These are phyloP conservation scores for Blastobotrys capitulatus DNA, from an alignment of 1,139 yeast genomes.

Conservation along the genomic window DNA sequence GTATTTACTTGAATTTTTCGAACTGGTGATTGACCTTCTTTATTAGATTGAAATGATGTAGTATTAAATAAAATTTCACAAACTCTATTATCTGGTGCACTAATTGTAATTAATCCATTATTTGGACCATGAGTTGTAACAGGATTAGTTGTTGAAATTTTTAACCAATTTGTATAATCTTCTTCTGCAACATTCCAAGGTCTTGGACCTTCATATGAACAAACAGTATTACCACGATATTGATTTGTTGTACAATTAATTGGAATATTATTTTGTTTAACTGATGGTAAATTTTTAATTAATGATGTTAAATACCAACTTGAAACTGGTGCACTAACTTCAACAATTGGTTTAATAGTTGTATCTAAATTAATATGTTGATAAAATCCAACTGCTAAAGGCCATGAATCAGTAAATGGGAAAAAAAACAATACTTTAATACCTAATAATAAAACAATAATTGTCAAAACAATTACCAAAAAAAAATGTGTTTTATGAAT, in stretches of 20 bases:
- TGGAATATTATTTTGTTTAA: slow-evolving; percentile 35
- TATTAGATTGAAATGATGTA: slow-evolving; percentile 34
- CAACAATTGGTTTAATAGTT: slow-evolving; percentile 8
- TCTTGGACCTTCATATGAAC: slow-evolving; percentile 47
- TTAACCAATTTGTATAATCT: slow-evolving; percentile 38
- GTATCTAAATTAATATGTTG: slow-evolving; percentile 48
- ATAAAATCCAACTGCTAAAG: slow-evolving; percentile 64
- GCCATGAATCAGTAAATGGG: slow-evolving; percentile 56
- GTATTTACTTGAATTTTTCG: slow-evolving; percentile 51
- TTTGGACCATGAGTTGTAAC: slow-evolving; percentile 44
- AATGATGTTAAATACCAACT: slow-evolving; percentile 34
- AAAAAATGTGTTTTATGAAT: slow-evolving; percentile 59
- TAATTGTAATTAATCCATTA: slow-evolving; percentile 54
- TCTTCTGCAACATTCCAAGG: slow-evolving; percentile 46
- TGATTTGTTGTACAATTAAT: slow-evolving; percentile 36
- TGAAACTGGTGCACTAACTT: background rate
- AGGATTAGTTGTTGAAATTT: slow-evolving; percentile 14
- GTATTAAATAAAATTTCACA: slow-evolving; percentile 58
- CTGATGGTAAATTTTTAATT: slow-evolving; percentile 57
- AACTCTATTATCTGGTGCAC: slow-evolving; percentile 56
- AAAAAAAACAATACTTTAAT: slow-evolving; percentile 36
- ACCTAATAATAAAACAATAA: slow-evolving; percentile 37
- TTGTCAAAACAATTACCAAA: slow-evolving; percentile 40
- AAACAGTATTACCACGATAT: slow-evolving; percentile 48
- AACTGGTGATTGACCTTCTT: slow-evolving; percentile 47